Evolutionary conservation across 148 eudicot species (phyloP).

Genomic region (Camellia granthamiana): DNA sequence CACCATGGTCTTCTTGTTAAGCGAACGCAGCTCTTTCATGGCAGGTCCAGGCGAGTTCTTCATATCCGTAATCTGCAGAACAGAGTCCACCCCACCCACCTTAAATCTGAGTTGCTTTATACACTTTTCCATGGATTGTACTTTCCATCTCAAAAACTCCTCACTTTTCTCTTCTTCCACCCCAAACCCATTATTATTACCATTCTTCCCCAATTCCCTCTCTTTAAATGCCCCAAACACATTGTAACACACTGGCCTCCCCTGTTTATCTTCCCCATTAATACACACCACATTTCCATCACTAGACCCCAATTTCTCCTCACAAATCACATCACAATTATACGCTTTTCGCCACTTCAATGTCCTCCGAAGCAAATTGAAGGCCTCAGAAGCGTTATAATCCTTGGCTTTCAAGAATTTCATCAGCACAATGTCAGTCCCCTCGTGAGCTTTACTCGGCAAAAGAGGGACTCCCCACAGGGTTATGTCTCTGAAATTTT

Average conservation of each 20-base stretch:
- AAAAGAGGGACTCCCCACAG: constrained; percentile 87
- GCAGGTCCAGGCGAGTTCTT: constrained; percentile 51
- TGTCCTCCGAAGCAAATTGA: constrained; percentile 47
- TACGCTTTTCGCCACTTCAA: constrained; percentile 58
- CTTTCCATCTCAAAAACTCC: constrained; percentile 68
- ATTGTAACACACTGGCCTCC: constrained; percentile 62
- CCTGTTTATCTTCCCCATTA: constrained; percentile 50
- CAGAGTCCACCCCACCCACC: constrained; percentile 43
- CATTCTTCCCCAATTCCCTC: constrained; percentile 26
- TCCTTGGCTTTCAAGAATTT: constrained; percentile 63
- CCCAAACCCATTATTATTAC: constrained; percentile 26
- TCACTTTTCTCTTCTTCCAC: constrained; percentile 26
- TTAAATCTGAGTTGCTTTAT: constrained; percentile 48
- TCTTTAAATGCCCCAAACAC: constrained; percentile 45
- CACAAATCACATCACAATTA: constrained; percentile 30
- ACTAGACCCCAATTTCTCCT: constrained; percentile 32
- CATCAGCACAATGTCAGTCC: constrained; percentile 45
- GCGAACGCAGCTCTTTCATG: constrained; percentile 43
- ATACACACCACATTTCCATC: constrained; percentile 33
- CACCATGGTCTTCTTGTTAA: constrained; percentile 41
- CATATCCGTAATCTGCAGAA: constrained; percentile 68
- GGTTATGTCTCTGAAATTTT: constrained; percentile 35
- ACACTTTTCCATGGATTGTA: constrained; percentile 61
- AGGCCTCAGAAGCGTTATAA: constrained; percentile 58
- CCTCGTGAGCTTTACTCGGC: constrained; percentile 59